Evolutionary conservation across 495 filamentous ascomycete species (phyloP).

Genomic region (Neurospora terricola): DNA sequence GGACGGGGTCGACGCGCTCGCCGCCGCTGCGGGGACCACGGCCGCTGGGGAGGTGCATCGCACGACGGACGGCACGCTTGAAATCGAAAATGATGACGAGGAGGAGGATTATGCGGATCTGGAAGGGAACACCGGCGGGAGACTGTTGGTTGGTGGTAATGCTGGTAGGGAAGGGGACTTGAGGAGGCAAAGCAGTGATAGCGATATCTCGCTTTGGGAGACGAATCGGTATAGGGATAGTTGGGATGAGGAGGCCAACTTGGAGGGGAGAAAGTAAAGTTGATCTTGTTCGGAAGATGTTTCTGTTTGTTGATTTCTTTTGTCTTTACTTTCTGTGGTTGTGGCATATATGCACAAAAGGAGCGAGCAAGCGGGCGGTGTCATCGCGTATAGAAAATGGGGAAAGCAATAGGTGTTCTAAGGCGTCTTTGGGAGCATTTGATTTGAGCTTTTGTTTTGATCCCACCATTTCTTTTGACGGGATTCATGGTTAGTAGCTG

Average conservation of each 20-base stretch:
- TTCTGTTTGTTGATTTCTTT: background rate
- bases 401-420: background rate
- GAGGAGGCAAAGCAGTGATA: slow-evolving; percentile 20
- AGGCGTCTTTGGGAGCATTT: background rate
- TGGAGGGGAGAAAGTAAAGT: background rate
- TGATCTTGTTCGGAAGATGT: background rate
- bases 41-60: slow-evolving; percentile 1
- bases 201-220: slow-evolving; percentile 52
- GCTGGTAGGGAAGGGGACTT: background rate
- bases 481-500: background rate
- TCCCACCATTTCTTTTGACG: background rate
- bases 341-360: background rate
- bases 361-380: background rate
- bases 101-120: slow-evolving; percentile 11
- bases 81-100: slow-evolving; percentile 17
- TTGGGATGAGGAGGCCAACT: slow-evolving; percentile 16
- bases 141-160: background rate
- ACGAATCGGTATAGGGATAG: slow-evolving; percentile 29
- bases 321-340: background rate
- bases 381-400: background rate
- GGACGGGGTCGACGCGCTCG: too few relatives aligned
- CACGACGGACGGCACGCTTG: slow-evolving; percentile 8
- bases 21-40: slow-evolving; percentile 8
- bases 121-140: background rate
- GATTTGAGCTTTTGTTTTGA: background rate